Base-by-base conservation (phyloP, 768 basidiomycete species). In the Leccinum rimulosum region DNA sequence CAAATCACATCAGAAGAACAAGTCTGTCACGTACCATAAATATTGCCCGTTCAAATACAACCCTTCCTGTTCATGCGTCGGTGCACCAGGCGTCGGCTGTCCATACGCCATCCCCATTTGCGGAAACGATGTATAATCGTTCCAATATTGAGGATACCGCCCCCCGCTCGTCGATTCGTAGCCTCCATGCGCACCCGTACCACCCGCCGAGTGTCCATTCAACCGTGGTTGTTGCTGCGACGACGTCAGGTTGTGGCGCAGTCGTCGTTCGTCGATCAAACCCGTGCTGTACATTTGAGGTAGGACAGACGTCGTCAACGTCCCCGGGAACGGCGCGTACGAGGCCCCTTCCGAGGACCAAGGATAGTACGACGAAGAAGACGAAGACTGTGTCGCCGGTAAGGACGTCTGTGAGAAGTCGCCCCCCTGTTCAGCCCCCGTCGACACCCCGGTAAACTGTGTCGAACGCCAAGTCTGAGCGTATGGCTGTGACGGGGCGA, bases 201-300 rank as follows among this genome's bases (percentile, higher is more conserved):
- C 58, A 19, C 63, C 43, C 19, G 25, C 47, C 7, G 66, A 50
- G 48, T 72, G 63, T 3, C 59, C 61, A 17, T 54, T 58, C 31
- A 59, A 28, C 54, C 70, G 67, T 22, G 56, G 9, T 3, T 63
- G 69, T 31, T 64, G 68, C 1, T 64, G 68, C 1, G 61, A 61
- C 28, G 68, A 43, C n/a, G 64, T 35, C 59, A 64, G 28, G 2
- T 35, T 38, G 2, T 60, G 60, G 0, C 56, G 60, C 17, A 51
- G 54, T 10, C 78, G 77, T 38, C 79, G 76, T 43, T 83, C 82
- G 60, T 85, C 85, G 3, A 82, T 78, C 50, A 89, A 73, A 0
- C 88, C 88, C 4, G 88, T 88, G 73, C 87, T 89, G 68, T 89
- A 91, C 64, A 86, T 75, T 62, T 89, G 88, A 0, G 89, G 87